Evolutionary conservation across 768 basidiomycete species (phyloP), one percentile per base, ranked within the genome.

Genomic region (Filobasidium floriforme): DNA sequence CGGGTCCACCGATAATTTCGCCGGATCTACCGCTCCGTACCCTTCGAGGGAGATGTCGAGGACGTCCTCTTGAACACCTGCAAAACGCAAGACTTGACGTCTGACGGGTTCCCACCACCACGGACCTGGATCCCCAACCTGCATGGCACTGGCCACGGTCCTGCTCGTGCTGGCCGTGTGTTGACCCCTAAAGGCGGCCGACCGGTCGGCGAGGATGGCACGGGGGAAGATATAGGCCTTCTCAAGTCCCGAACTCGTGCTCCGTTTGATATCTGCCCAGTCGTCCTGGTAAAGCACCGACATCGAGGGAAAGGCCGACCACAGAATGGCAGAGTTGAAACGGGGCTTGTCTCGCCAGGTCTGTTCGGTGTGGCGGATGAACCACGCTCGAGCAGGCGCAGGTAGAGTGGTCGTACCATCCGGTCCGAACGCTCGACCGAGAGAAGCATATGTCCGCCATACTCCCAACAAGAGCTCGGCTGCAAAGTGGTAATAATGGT

Each of bases 401-500:
- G 88, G 86, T 18, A 79, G 65, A 0, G 61, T 65, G 0, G 85
- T 82, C 63, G 75, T 66, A 41, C 79, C 73, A 63, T 64, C 51
- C 57, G 78, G 69, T 3, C 72, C 63, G 59, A 79, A 76, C 26
- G 73, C 68, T 26, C 67, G 49, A 49, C 76, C 77, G 49, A 76
- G 70, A 1, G 71, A 66, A 5, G 75, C 59, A 65, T 71, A 89
- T 71, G 89, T 84, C 1, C 88, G 84, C 83, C 88, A 89, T 2
- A 84, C 79, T 40, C 89, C 90, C 40, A 91, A 80, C 65, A 89
- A 79, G 57, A 89, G 84, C 74, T 92, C 90, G 0, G 88, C 90
- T 40, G 87, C 88, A 66, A 89, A 87, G 78, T 92, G 90, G 77
- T 91, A 92, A 76, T 90, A 92, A 75, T 92, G 90, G 55, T 82